Base-by-base conservation (phyloP, 768 basidiomycete species). In the Ramaria sp. region DNA sequence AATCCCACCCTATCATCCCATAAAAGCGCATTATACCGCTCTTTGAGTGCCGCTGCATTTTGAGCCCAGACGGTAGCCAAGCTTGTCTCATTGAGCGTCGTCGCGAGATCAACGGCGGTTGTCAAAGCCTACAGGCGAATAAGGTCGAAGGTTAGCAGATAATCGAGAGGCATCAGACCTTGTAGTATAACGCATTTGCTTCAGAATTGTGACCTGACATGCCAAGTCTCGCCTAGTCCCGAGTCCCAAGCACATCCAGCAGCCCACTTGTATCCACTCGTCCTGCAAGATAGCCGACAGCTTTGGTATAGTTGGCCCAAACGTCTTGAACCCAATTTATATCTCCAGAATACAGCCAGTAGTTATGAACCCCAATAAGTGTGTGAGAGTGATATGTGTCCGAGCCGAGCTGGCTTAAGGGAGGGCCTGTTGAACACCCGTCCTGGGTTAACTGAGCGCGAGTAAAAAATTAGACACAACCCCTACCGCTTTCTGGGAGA, bases 351-450 rank as follows among this genome's bases (percentile, higher is more conserved):
- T 75, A 83, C 4, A 80, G 64, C 59, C 71, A 76, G 64, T 83
- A 83, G 63, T 81, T 82, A 64, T 81, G 61, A 54, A 64, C 75
- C n/a, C 81, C 80, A 59, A 83, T 77, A 24, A 83, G 68, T 17
- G 80, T 81, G 80, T 80, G 82, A 20, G 72, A 73, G 63, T 81
- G 79, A 60, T 83, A 83, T 0, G 81, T 82, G 61, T 78, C 77
- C 20, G 57, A 60, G 20, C 61, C 59, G n/a, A 42, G 45, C 34
- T 59, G 53, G 38, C 53, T 54, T 15, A 54, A 33, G 4, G 53
- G 53, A 1, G 53, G 53, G 4, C 53, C 53, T 54, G 30, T 13
- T 13, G n/a, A n/a, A n/a, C 10, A 33, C 19, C 11, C 7, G 15
- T 42, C 13, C 27, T 27, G 27, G 27, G 27, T 27, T 5, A 27